A percentile compares a stretch with the other conserved stretches of the same genome.
Conservation (phyloP, 305 asterid genomes). For the Solanum hybrid region DNA sequence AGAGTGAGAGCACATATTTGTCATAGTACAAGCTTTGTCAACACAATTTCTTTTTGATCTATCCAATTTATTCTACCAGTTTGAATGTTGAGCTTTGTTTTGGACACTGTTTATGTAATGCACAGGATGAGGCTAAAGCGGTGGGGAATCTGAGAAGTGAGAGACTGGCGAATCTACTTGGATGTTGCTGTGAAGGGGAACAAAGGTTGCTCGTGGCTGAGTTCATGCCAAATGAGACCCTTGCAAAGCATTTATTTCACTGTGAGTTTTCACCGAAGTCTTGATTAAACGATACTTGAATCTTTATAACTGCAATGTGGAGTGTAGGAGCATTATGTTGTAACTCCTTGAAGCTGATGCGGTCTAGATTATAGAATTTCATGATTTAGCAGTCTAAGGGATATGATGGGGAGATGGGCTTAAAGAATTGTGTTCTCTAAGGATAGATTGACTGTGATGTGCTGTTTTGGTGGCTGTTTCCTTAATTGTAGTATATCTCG, state of each 20-base stretch:
- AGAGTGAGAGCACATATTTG: not conserved
- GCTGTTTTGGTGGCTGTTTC: not conserved
- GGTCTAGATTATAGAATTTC: not conserved
- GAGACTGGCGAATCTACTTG: constrained; percentile 71
- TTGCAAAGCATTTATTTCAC: constrained; percentile 85
- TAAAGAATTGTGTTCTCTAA: not conserved
- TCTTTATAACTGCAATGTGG: not conserved
- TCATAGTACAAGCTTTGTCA: not conserved
- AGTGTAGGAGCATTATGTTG: not conserved
- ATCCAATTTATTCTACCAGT: not conserved
- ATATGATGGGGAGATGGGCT: not conserved
- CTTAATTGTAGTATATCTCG: not conserved
- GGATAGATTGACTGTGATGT: not conserved
- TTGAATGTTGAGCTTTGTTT: not conserved
- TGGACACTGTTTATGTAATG: not conserved
- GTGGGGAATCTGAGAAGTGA: constrained; percentile 85
- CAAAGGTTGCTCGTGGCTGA: constrained; percentile 89
- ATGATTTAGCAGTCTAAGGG: not conserved
- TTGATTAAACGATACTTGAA: not conserved
- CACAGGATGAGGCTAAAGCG: constrained; percentile 75
- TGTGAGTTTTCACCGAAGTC: constrained; percentile 39
- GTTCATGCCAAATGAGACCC: constrained; percentile 88
- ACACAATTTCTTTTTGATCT: not conserved
- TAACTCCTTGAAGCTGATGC: not conserved
- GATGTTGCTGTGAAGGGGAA: constrained; percentile 77